Evolutionary conservation across 768 basidiomycete species (phyloP), one percentile per base, ranked within the genome.

Genomic region (Lanmaoa pseudosensibilis): DNA sequence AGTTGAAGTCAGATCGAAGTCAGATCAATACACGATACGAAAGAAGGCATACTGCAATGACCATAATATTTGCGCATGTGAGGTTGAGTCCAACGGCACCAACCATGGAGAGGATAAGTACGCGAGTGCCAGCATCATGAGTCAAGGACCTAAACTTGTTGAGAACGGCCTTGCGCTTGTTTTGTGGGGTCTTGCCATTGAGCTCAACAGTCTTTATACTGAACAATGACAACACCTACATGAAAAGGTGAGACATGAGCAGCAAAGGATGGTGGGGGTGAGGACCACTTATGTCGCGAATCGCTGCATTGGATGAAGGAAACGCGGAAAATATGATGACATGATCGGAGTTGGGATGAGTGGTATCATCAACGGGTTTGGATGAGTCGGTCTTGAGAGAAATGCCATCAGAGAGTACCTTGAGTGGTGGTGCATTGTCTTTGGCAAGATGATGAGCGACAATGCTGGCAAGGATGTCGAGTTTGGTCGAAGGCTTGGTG

Each of bases 31-130:
- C n/a, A n/a, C n/a, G n/a, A 27, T 27, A 27, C 3, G 25, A 27
- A 27, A 27, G 5, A 27, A 27, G 25, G 25, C 25, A 3, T 27
- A 27, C 62, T 0, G 55, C 23, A 13, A 67, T 50, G 2, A 64
- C 23, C 47, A 66, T 48, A 0, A 67, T 48, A 3, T 45, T 45
- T 2, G 18, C 18, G 18, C 27, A 45, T 12, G 44, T 5, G 0
- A 45, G 44, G 2, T 67, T 67, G 0, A 67, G 25, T 0, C 63
- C 58, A 0, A 64, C 50, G 0, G 54, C 18, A 0, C 65, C 55
- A 2, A 67, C 60, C 25, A 32, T 56, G 3, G 66, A 66, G 0
- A 68, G 36, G 1, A 68, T 52, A 7, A 68, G 55, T 0, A 67
- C 58, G 0, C 50, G 52, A 7, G 51, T 27, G 3, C 57, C 60